These are phyloP conservation scores for Chamaecyparis obtusa DNA, from an alignment of 75 land plant species.

Conservation along the genomic window DNA sequence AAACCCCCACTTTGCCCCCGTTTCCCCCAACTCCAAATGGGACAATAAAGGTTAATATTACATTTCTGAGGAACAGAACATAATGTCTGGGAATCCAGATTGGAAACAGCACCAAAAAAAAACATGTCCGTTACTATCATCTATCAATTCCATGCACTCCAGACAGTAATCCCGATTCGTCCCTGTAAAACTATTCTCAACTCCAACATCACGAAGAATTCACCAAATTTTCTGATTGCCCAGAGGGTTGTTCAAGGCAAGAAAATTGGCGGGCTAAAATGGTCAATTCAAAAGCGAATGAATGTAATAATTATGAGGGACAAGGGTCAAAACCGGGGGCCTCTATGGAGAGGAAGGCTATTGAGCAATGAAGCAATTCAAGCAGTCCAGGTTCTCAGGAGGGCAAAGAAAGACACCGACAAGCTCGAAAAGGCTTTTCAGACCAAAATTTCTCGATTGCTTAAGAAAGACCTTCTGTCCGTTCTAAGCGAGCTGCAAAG, in stretches of 20 bases:
- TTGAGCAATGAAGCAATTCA: conserved; percentile 72
- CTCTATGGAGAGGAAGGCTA: conserved; percentile 60
- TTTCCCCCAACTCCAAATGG: too few relatives aligned
- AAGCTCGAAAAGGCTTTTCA: conserved; percentile 12
- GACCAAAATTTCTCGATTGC: conserved; percentile 46
- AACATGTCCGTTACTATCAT: background rate
- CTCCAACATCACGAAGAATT: background rate
- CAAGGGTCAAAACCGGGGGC: conserved; percentile 48
- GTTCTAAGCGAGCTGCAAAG: conserved; percentile 70
- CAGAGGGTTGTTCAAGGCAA: background rate
- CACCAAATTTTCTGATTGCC: background rate
- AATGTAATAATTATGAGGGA: conserved; percentile 5
- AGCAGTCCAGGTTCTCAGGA: conserved; percentile 68
- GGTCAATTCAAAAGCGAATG: background rate
- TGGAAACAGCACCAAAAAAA: background rate
- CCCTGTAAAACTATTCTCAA: background rate
- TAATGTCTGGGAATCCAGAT: background rate
- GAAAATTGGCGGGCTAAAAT: background rate
- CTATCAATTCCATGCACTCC: background rate
- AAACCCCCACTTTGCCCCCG: too few relatives aligned
- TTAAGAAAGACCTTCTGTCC: conserved; percentile 78
- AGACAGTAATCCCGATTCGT: background rate
- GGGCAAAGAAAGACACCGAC: conserved; percentile 16
- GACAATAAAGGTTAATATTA: too few relatives aligned
- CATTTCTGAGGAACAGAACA: background rate